Base-by-base conservation (phyloP, 176 grass and related monocot species). In the Elymus sibiricus region DNA sequence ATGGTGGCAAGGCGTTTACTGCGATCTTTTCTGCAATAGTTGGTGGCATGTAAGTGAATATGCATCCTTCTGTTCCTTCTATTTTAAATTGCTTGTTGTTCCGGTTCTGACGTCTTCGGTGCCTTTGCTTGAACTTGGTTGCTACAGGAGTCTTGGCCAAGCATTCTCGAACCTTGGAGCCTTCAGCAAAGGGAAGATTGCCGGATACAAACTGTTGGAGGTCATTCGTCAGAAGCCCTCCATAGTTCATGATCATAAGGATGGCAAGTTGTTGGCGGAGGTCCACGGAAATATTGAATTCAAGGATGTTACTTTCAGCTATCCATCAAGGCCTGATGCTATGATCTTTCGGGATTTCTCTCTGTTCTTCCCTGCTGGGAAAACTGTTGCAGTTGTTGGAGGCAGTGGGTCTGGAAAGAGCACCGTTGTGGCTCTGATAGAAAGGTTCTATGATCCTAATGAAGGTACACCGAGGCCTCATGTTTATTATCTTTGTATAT, bases 361-460 rank as follows among this genome's bases (percentile, higher is more conserved):
- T 29, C 88, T 99, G 22, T 99, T 99, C 90, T 99, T 99, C 47
- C 94, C 97, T 80, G 89, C 97, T 38, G 97, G 94, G 47, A 99
- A 96, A 86, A 96, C 97, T 24, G 88, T 91, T 80, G 97, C 94
- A 0, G 94, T 99, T 68, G 97, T 99, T 82, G 97, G 97, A 91
- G 94, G 94, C 75, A 99, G 97, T 91, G 97, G 97, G 9, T 99
- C 97, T 47, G 97, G 97, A 69, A 99, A 99, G 85, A 99, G 94
- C 68, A 99, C 97, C 26, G 94, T 99, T 85, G 92, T 99, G 47
- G 86, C 97, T 80, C 78, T 99, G 79, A 99, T 99, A 79, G 97
- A 99, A 96, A 90, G 97, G 56, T 99, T 99, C 79, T 99, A 99
- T 88, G 97, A 99, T 94, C 97, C 97, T 86, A 99, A 94, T 86